phyloP scores from a whole-genome alignment of 139 green algal genomes.

The Chlamydomonas sp. region DNA sequence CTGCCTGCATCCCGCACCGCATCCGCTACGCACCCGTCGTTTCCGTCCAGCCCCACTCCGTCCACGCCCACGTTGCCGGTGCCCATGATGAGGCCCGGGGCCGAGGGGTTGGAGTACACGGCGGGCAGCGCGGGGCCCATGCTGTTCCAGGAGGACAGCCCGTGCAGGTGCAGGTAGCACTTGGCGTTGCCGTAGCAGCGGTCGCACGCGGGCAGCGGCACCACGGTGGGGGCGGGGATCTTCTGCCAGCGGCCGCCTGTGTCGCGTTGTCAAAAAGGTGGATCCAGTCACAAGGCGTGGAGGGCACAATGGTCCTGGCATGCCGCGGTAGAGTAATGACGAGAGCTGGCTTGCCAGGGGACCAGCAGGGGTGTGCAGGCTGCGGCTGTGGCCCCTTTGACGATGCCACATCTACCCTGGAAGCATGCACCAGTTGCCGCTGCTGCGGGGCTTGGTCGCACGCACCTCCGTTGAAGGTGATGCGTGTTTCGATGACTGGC shows the following conservation, averaged over 20 bases:
- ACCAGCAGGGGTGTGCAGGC: too few species aligned
- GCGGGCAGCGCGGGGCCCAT: conserved; percentile 56
- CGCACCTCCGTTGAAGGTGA: conserved; percentile 85
- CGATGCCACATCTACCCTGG: too few species aligned
- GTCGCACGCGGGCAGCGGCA: conserved; percentile 57
- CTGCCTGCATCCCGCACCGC: neutral
- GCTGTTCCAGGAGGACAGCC: conserved; percentile 72
- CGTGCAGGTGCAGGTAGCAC: conserved; percentile 82
- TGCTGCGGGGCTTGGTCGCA: neutral
- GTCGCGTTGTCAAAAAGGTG: neutral
- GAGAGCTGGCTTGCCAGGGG: too few species aligned
- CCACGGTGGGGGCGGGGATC: conserved; percentile 59
- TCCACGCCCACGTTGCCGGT: conserved; percentile 82
- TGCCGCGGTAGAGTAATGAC: too few species aligned
- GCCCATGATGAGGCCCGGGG: conserved; percentile 91
- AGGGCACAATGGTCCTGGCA: too few species aligned
- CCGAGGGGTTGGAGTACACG: conserved; percentile 87
- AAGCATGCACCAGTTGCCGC: neutral
- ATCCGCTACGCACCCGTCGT: conserved; percentile 50
- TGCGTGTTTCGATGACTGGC: conserved; percentile 64
- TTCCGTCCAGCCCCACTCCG: conserved; percentile 56
- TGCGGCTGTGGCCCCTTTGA: too few species aligned
- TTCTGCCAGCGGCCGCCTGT: conserved; percentile 60
- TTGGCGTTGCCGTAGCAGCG: conserved; percentile 21
- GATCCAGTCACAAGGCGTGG: too few species aligned